Base-by-base conservation (phyloP, 306 rosid genomes). In the Clitoria ternatea region DNA sequence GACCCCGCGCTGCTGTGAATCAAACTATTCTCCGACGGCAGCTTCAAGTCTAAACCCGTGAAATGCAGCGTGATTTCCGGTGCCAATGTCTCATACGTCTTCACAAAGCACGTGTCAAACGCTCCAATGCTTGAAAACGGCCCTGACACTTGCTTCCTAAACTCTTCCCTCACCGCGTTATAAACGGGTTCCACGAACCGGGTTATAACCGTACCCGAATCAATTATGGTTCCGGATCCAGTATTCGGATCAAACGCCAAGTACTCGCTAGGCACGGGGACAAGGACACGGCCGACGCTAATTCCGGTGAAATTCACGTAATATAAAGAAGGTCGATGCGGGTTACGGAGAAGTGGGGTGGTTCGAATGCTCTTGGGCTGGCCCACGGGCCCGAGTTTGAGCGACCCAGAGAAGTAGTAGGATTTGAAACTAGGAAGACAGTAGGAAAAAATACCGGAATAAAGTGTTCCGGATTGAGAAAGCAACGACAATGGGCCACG, bases 351-450 rank as follows among this genome's bases (percentile, higher is more conserved):
- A 8, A 94, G 96, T 4, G 98, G 97, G 53, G 96, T 94, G 57
- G 89, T 85, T 4, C 87, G 81, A 12, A 94, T 94, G 24, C 61
- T 61, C 74, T 69, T 88, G 72, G 98, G 96, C 33, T 94, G 98
- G 4, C 98, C 92, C 4, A 32, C 66, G 1, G 89, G 96, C 7
- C 97, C 97, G 0, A 94, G 87, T 61, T 85, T 94, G 14, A 90
- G 88, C 5, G 97, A 89, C 40, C 98, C 98, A 11, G 97, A 94
- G 60, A 94, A 90, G 83, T 90, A 88, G 80, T 73, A 84, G 0
- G 98, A 94, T 67, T 94, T 90, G 85, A 85, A 90, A 37, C 97
- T 94, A 0, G 98, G 98, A 1, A 94, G 82, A 9, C 97, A 94
- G 61, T 94, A 94, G 0, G 98, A 94, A 73, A 90, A 90, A 0